phyloP scores from a whole-genome alignment of 202 grass and related monocot genomes.

The Digitaria exilis region DNA sequence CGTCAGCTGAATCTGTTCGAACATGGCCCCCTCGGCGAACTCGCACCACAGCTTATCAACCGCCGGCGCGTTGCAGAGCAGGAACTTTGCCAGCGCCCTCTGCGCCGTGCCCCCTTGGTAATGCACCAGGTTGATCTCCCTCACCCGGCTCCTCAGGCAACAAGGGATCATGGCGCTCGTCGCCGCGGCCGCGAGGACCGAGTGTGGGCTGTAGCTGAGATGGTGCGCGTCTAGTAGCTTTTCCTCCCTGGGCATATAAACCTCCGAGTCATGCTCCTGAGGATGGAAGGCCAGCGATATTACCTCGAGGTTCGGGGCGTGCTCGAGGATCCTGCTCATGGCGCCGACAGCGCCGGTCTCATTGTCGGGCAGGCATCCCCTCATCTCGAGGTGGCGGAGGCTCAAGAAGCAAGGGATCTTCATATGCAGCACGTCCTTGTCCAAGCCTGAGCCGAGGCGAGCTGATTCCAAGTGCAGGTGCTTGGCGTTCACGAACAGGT shows the following conservation, averaged over 20 bases:
- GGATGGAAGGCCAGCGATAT: slow-evolving; percentile 22
- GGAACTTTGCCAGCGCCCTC: slow-evolving; percentile 11
- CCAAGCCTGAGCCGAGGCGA: too few species aligned
- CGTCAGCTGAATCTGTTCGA: not conserved
- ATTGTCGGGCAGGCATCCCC: too few species aligned
- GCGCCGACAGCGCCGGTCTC: not conserved
- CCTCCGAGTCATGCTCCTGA: too few species aligned
- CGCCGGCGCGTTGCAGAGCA: not conserved
- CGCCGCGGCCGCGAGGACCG: too few species aligned
- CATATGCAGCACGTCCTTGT: too few species aligned
- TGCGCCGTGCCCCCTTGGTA: slow-evolving; percentile 16
- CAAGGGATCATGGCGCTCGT: not conserved
- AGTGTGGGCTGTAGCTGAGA: not conserved
- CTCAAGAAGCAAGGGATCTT: too few species aligned
- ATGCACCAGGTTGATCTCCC: slow-evolving; percentile 13
- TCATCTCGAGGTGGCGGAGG: too few species aligned
- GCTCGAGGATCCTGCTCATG: slow-evolving; percentile 13
- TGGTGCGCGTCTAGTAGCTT: not conserved
- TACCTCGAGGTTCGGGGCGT: not conserved
- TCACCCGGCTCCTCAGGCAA: not conserved
- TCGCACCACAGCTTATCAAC: not conserved
- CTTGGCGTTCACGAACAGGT: too few species aligned
- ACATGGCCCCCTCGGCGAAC: not conserved
- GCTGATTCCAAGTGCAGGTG: too few species aligned
- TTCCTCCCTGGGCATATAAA: not conserved